Evolutionary conservation across 306 rosid species (phyloP), one percentile per base, ranked within the genome.

Genomic region (Cyclanthera cordifolia): DNA sequence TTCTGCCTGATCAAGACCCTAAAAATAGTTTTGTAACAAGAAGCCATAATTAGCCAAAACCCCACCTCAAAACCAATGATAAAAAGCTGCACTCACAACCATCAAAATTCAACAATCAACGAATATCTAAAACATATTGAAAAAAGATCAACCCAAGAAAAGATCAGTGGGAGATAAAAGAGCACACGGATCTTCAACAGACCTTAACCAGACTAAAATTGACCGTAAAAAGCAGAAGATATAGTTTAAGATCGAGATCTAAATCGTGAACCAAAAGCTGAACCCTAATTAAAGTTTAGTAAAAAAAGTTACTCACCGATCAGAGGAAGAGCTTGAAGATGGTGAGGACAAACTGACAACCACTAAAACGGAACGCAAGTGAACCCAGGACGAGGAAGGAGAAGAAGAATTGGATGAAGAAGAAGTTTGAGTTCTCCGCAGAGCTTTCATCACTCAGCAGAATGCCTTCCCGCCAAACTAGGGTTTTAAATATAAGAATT

Each of bases 301-400:
- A 46, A 68, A 66, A 43, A 14, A 14, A 45, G 70, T 13, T 14
- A 88, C 97, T 94, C 82, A 94, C 99, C 99, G 99, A 94, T 94
- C 97, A 79, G 99, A 83, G 65, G 79, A 78, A 71, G 97, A 85
- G 70, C 89, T 85, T 83, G 90, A 81, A 83, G 95, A 94, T 78
- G 99, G 92, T 58, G 99, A 94, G 77, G 99, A 94, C 72, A 96
- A 86, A 72, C 85, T 79, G 37, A 94, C 99, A 72, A 94, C 90
- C 67, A 94, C 87, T 72, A 94, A 82, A 85, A 88, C 99, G 82
- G 99, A 94, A 83, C 99, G 95, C 85, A 94, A 82, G 70, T 86
- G 96, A 86, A 94, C 84, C 99, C 99, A 94, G 67, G 99, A 93
- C 21, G 90, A 91, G 53, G 84, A 74, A 3, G 79, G 66, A 16